Conservation (phyloP, 805 yeast genomes). For the Soucietia sequanensis region DNA sequence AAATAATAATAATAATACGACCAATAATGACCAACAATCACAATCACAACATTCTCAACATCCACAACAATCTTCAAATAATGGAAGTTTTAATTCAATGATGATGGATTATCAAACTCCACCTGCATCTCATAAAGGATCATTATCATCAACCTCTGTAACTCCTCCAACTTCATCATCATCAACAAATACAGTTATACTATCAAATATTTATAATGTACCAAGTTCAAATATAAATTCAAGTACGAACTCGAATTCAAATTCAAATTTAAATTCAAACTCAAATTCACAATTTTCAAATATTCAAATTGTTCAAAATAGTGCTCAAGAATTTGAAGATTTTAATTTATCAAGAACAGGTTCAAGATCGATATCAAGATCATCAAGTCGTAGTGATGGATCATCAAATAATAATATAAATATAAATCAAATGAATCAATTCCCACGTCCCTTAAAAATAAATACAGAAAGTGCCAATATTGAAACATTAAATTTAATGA, state of each 20-base stretch:
- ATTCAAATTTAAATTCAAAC: background rate
- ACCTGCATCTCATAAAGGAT: conserved; percentile 33
- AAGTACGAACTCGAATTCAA: no score
- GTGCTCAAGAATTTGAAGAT: conserved; percentile 30
- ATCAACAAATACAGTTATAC: conserved; percentile 3
- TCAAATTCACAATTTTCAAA: conserved; percentile 5
- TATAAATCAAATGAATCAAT: no score
- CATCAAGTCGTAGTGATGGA: conserved; percentile 15
- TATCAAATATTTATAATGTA: background rate
- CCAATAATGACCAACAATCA: no score
- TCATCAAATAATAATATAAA: background rate
- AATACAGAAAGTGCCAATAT: conserved; percentile 34
- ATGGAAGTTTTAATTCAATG: conserved; percentile 35
- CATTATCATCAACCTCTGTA: conserved; percentile 19
- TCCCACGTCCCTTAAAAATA: conserved; percentile 36
- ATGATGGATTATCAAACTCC: conserved; percentile 44
- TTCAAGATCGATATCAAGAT: conserved; percentile 14
- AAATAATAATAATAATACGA: conserved; percentile 3
- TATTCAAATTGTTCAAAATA: conserved; percentile 9
- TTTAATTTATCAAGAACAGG: conserved; percentile 22
- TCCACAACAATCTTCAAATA: no score
- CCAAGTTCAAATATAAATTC: background rate
- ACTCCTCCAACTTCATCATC: conserved; percentile 12
- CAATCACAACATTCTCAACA: no score
- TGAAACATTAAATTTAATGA: conserved; percentile 22